phyloP scores from a whole-genome alignment of 495 filamentous ascomycete genomes.

The Penicillium samsonianum region DNA sequence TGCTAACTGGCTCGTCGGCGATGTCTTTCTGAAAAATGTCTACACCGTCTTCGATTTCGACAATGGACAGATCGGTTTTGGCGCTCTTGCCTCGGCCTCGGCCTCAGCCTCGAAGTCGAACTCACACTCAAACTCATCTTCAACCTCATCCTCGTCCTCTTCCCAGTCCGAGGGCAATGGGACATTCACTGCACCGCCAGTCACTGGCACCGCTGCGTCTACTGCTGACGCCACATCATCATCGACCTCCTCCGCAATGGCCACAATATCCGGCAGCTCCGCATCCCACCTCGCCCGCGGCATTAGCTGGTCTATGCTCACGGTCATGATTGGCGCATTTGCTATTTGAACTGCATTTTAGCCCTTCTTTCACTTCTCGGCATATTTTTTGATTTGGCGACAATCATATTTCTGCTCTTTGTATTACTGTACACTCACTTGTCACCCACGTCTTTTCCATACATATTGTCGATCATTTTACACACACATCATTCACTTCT shows the following conservation, averaged over 20 bases:
- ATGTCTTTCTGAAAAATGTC: slow-evolving; percentile 88
- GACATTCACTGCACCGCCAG: slow-evolving; percentile 17
- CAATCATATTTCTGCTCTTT: slow-evolving; percentile 7
- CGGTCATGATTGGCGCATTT: slow-evolving; percentile 11
- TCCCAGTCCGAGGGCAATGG: slow-evolving; percentile 13
- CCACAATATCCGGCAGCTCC: slow-evolving; percentile 13
- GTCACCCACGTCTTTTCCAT: slow-evolving; percentile 1
- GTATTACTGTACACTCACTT: slow-evolving; percentile 5
- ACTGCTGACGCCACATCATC: slow-evolving; percentile 1
- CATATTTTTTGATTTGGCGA: slow-evolving; percentile 5
- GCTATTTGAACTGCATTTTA: slow-evolving; percentile 15
- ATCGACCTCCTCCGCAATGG: slow-evolving; percentile 3
- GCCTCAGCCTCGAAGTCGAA: slow-evolving; percentile 7
- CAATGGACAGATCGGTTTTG: slow-evolving; percentile 44
- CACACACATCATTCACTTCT: slow-evolving; percentile 11
- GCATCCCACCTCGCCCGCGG: slow-evolving; percentile 14
- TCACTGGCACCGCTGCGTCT: slow-evolving; percentile 15
- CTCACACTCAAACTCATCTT: background rate
- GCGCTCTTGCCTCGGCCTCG: slow-evolving; percentile 21
- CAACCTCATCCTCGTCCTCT: background rate
- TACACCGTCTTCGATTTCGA: slow-evolving; percentile 80
- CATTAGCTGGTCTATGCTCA: slow-evolving; percentile 19
- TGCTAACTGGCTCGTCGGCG: slow-evolving; percentile 72
- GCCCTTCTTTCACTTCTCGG: slow-evolving; percentile 5
- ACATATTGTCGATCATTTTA: slow-evolving; percentile 1